phyloP scores from a whole-genome alignment of 2,329 filamentous ascomycete species.

The Piedraia hortae region DNA sequence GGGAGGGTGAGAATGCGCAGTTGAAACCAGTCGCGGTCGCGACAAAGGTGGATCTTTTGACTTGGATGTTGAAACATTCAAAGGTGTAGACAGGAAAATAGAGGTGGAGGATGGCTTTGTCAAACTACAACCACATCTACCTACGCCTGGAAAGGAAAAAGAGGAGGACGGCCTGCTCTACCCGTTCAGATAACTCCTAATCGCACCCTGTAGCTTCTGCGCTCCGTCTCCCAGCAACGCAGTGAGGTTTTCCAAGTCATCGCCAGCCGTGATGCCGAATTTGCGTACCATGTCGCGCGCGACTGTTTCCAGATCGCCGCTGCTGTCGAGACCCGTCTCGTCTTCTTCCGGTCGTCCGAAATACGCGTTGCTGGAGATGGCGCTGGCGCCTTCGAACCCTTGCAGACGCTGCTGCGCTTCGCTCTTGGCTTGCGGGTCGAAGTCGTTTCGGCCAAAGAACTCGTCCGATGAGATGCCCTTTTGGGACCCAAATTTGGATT shows the following conservation, averaged over 20 bases:
- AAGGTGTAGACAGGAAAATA: no score
- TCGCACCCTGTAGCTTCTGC: conserved; percentile 44
- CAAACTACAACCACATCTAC: no score
- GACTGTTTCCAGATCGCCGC: conserved; percentile 55
- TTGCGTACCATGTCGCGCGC: conserved; percentile 90
- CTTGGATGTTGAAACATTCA: no score
- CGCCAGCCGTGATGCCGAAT: conserved; percentile 83
- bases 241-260: conserved; percentile 78
- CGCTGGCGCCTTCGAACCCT: conserved; percentile 72
- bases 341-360: conserved; percentile 64
- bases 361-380: conserved; percentile 92
- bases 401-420: conserved; percentile 72
- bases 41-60: conserved; percentile 86
- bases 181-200: conserved; percentile 13
- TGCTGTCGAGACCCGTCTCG: conserved; percentile 24
- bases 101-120: no score
- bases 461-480: conserved; percentile 96
- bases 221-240: conserved; percentile 66
- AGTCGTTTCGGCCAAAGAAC: conserved; percentile 80
- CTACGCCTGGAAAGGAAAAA: no score
- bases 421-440: conserved; percentile 49
- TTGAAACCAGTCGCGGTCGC: conserved; percentile 67
- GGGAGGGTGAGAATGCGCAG: conserved; percentile 24
- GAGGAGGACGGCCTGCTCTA: no score
- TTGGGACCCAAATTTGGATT: conserved; percentile 66